Conservation (phyloP, 352 stramenopile genomes). For the Lagenidium sp. region DNA sequence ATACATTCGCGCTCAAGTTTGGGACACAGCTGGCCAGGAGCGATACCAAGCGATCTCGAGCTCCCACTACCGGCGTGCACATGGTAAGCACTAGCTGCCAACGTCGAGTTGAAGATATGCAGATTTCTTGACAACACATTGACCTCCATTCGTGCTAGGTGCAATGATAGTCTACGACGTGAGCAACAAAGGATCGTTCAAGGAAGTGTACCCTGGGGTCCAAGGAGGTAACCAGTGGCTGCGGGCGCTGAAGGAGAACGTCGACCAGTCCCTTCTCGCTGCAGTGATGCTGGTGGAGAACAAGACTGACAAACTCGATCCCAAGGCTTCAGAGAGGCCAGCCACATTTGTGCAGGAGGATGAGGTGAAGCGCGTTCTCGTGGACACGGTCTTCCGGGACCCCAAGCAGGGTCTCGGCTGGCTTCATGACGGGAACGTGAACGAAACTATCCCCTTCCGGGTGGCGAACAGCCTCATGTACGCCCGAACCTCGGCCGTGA, state of each 20-base stretch:
- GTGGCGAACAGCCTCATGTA: conserved; percentile 66
- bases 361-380: conserved; percentile 34
- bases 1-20: conserved; percentile 58
- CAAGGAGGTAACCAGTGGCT: conserved; percentile 47
- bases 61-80: conserved; percentile 54
- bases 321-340: conserved; percentile 22
- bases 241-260: conserved; percentile 50
- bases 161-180: conserved; percentile 67
- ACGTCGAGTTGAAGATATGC: too few relatives aligned
- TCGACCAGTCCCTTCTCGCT: conserved; percentile 35
- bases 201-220: conserved; percentile 46
- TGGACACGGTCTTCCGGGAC: conserved; percentile 42
- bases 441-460: conserved; percentile 37
- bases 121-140: background rate
- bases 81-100: conserved; percentile 17
- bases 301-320: conserved; percentile 49
- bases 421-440: conserved; percentile 32
- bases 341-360: conserved; percentile 33
- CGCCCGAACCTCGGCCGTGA: conserved; percentile 43
- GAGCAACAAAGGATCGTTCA: conserved; percentile 49
- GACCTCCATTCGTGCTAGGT: conserved; percentile 12
- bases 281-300: conserved; percentile 69
- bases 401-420: conserved; percentile 31
- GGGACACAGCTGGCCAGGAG: conserved; percentile 64
- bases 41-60: conserved; percentile 65